A percentile compares a stretch with the other conserved stretches of the same genome.
These are phyloP conservation scores for Wickerhamomyces pijperi DNA, from an alignment of 805 yeast genomes.

Conservation along the genomic window DNA sequence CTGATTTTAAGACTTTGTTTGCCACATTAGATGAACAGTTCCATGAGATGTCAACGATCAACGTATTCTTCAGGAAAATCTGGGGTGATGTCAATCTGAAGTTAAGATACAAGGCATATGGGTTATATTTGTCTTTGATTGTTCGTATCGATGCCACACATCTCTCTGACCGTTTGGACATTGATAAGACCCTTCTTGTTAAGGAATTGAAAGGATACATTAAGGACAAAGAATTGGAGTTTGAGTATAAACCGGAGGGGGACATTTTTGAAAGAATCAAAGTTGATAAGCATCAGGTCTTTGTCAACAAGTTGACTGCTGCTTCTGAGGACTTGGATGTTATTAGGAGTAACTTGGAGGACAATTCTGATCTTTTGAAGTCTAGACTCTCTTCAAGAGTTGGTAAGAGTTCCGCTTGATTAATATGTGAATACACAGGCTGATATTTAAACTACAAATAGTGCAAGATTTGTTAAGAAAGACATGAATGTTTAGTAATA, in stretches of 20 bases:
- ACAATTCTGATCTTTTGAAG: not conserved
- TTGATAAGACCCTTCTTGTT: conserved; percentile 8
- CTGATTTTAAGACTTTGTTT: conserved; percentile 17
- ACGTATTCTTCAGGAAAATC: conserved; percentile 12
- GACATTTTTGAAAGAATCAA: conserved; percentile 8
- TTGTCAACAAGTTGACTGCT: conserved; percentile 12
- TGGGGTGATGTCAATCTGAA: conserved; percentile 17
- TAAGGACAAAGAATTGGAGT: conserved; percentile 5
- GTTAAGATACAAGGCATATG: conserved; percentile 20
- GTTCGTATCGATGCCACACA: conserved; percentile 12
- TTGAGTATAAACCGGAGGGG: conserved; percentile 5
- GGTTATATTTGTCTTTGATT: conserved; percentile 22
- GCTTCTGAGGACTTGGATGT: conserved; percentile 11
- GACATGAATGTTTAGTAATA: no score
- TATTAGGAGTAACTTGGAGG: conserved; percentile 4
- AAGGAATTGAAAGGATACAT: conserved; percentile 12
- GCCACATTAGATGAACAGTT: conserved; percentile 5
- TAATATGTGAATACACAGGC: no score
- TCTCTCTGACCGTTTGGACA: conserved; percentile 8
- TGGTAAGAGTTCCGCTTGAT: no score
- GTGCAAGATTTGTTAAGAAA: no score
- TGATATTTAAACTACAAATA: no score
- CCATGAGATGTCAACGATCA: conserved; percentile 7
- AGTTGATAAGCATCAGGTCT: conserved; percentile 6
- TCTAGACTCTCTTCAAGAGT: no score